Evolutionary conservation across 192 early-diverging fungal genomes (phyloP).

Genomic region (Backusella westeae): DNA sequence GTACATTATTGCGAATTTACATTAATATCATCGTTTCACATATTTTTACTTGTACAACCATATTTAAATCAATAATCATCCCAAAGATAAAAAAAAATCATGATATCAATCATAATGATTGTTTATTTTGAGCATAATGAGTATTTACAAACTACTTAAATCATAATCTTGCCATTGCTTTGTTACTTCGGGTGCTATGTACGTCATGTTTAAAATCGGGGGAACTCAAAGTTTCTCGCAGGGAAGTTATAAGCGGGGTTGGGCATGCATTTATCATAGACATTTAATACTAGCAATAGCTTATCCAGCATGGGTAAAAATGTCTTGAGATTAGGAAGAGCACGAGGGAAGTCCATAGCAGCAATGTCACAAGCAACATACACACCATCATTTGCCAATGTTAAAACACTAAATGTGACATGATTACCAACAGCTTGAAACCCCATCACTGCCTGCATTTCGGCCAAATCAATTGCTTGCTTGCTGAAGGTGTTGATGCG

Average conservation of each 20-base stretch:
- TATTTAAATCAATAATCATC: background rate
- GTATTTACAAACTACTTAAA: too few species aligned
- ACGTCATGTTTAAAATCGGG: background rate
- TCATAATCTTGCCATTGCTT: background rate
- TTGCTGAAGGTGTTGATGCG: background rate
- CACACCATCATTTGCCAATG: background rate
- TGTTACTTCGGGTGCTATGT: background rate
- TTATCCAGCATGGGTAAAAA: background rate
- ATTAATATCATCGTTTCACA: background rate
- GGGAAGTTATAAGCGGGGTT: too few species aligned
- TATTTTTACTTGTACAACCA: background rate
- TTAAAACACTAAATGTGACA: background rate
- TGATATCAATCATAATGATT: background rate
- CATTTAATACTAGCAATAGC: background rate
- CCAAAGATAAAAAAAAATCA: background rate
- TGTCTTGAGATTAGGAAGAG: background rate
- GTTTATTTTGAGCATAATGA: too few species aligned
- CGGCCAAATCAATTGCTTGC: background rate
- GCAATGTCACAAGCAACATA: background rate
- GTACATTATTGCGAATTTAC: conserved; percentile 5
- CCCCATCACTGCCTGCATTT: background rate
- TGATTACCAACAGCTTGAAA: background rate
- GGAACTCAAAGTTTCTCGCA: background rate
- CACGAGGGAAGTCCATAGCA: background rate
- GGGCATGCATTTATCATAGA: background rate